phyloP scores from a whole-genome alignment of 768 basidiomycete genomes.

The Collybia sordida region DNA sequence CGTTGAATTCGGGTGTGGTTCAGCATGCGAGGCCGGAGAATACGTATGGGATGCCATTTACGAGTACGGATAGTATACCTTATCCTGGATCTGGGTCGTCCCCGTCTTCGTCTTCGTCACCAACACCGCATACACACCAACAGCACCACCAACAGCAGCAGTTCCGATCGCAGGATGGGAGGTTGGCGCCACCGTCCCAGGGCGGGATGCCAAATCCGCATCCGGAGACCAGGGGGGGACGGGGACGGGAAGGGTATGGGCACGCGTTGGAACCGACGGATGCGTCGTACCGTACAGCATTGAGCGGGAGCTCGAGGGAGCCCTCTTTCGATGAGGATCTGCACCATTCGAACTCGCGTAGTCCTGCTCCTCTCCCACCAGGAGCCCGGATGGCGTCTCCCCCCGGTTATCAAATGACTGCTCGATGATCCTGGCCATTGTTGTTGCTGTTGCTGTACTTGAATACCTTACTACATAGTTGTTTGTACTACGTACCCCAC shows the following conservation, averaged over 20 bases:
- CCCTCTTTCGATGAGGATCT: conserved; percentile 8
- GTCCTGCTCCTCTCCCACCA: neutral
- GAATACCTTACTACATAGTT: no score
- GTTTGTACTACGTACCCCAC: no score
- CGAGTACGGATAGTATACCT: conserved; percentile 4
- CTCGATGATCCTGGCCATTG: no score
- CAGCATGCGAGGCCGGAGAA: conserved; percentile 10
- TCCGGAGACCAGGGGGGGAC: neutral
- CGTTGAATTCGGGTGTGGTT: conserved; percentile 10
- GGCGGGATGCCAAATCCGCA: neutral
- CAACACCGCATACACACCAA: neutral
- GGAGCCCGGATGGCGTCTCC: conserved; percentile 7
- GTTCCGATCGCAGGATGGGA: neutral
- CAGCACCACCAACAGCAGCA: neutral
- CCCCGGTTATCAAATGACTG: conserved; percentile 8
- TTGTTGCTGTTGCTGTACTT: no score
- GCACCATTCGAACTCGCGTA: neutral
- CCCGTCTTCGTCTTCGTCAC: neutral
- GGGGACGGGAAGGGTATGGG: conserved; percentile 8
- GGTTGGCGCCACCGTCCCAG: neutral
- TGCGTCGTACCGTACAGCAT: conserved; percentile 21
- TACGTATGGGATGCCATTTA: neutral
- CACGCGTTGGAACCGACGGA: conserved; percentile 22
- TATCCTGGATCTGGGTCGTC: neutral
- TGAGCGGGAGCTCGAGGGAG: conserved; percentile 11